Percentiles rank a stretch among this genome's conserved stretches.
Evolutionary conservation across 495 filamentous ascomycete genomes (phyloP).

Genomic region (Rusavskia elegans): DNA sequence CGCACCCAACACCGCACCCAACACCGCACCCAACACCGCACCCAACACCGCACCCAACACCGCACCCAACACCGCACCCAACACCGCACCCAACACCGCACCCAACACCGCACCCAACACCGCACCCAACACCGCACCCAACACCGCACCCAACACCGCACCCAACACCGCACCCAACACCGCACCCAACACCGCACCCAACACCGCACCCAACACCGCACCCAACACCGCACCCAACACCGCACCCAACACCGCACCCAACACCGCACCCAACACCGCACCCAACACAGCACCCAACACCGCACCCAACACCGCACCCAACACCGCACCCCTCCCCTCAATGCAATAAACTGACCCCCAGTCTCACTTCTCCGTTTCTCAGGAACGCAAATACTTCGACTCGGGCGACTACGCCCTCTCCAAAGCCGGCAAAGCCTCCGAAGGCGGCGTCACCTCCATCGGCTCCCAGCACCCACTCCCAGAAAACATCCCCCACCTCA

Average conservation of each 20-base stretch:
- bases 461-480: constrained; percentile 88
- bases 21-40: too few relatives aligned
- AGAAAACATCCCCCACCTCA: constrained; percentile 87
- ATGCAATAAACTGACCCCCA: not conserved
- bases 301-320: too few relatives aligned
- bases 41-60: constrained; percentile 3
- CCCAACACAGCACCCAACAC: constrained; percentile 3
- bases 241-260: too few relatives aligned
- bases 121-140: not conserved
- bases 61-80: too few relatives aligned
- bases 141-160: too few relatives aligned
- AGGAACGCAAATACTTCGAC: constrained; percentile 99
- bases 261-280: too few relatives aligned
- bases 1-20: too few relatives aligned
- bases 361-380: not conserved
- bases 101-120: too few relatives aligned
- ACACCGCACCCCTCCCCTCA: not conserved
- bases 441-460: constrained; percentile 83
- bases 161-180: too few relatives aligned
- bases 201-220: too few relatives aligned
- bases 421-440: constrained; percentile 93
- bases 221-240: not conserved
- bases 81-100: constrained; percentile 1
- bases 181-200: constrained; percentile 2
- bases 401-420: constrained; percentile 94